Evolutionary conservation across 495 filamentous ascomycete genomes (phyloP).

Genomic region (Aspergillus saccharolyticus): DNA sequence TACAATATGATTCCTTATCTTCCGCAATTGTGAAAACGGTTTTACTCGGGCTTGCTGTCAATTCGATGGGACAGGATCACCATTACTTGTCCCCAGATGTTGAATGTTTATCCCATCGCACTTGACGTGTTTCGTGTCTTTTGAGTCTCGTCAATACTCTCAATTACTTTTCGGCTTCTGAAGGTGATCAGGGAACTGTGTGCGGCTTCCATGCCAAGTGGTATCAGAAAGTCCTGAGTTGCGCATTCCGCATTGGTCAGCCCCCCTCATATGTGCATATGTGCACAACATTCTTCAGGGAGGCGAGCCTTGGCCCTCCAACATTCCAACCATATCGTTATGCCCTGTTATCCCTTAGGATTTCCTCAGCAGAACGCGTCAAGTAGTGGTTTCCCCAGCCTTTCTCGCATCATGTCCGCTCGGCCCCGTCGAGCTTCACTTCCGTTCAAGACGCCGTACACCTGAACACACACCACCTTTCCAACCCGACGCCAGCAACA

Average conservation of each 20-base stretch:
- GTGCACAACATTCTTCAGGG: constrained; percentile 30
- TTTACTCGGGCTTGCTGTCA: not conserved
- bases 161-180: not conserved
- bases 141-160: not conserved
- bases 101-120: not conserved
- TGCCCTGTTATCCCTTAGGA: constrained; percentile 11
- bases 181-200: not conserved
- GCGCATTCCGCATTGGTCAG: constrained; percentile 16
- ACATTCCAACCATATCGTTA: constrained; percentile 37
- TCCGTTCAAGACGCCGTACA: constrained; percentile 1
- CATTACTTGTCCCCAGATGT: not conserved
- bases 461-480: not conserved
- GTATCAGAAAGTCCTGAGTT: constrained; percentile 17
- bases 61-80: not conserved
- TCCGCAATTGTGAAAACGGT: not conserved
- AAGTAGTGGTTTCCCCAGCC: not conserved
- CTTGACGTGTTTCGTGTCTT: not conserved
- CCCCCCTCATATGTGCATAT: constrained; percentile 3
- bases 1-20: constrained; percentile 3
- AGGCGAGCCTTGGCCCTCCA: constrained; percentile 16
- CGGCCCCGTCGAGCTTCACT: not conserved
- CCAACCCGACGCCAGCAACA: not conserved
- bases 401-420: not conserved
- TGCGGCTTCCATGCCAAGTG: constrained; percentile 27
- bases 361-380: not conserved